Evolutionary conservation across 225 moss, liverwort and hornwort species (phyloP), one percentile per base, ranked within the genome.

Genomic region (Polytrichum formosum): DNA sequence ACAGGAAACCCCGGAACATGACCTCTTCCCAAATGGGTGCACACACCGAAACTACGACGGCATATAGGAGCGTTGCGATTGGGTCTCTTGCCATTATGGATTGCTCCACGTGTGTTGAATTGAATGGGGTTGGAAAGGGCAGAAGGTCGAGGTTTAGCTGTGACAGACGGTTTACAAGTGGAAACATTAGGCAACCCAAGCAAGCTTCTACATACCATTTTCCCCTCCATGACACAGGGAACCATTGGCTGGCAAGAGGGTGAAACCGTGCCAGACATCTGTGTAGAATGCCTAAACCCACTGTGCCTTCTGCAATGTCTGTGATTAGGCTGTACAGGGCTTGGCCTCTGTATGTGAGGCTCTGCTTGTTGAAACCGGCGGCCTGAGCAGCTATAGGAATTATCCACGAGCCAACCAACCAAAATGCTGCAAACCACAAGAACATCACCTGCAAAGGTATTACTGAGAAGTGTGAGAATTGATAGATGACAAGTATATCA

Each of bases 371-470:
- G 83, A 92, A 92, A 19, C 94, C 91, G 4, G 82, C 86, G 16
- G 87, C 78, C 54, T 95, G 87, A 21, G 94, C 91, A 29, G 86
- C 90, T 70, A 91, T 87, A 9, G 97, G 97, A 26, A 98, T 92
- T n/a, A 98, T 84, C 97, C 97, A 98, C 3, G 94, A 98, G 0
- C 94, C 97, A 59, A 98, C 91, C 65, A 98, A 81, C 97, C 97
- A 98, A 67, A 98, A 98, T 10, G 94, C 94, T 19, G 91, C 94
- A 79, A 98, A 98, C 97, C 94, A 98, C 54, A 98, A 72, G 26
- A 98, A 80, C 97, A 98, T 98, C 2, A 98, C 94, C 91, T 94
- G 90, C 82, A 74, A 16, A 58, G 4, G 58, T 58, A 58, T 20
- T 9, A 58, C 58, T 23, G 23, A 2, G 6, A 58, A 9, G 58